Conservation (phyloP, 1,284 basidiomycete genomes). For the Cryptococcus deneoformans region DNA sequence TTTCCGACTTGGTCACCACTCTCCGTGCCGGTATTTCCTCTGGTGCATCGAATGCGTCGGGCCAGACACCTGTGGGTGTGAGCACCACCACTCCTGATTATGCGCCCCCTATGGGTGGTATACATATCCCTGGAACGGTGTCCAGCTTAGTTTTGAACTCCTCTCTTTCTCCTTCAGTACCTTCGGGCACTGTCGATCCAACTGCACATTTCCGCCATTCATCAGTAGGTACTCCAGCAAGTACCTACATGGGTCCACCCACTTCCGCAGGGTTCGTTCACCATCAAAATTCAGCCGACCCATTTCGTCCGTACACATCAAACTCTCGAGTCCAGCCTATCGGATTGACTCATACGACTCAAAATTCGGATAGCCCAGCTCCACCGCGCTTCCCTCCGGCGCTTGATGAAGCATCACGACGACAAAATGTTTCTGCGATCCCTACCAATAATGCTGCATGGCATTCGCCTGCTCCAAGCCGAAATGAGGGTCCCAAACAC, state of each 20-base stretch:
- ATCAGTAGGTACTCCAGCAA: not conserved
- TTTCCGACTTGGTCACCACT: slow-evolving; percentile 68
- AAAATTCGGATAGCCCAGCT: not conserved
- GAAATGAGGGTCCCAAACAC: not conserved
- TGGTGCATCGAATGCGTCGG: slow-evolving; percentile 24
- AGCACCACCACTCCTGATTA: slow-evolving; percentile 22
- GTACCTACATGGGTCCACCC: not conserved
- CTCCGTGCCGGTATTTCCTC: slow-evolving; percentile 33
- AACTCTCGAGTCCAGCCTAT: not conserved
- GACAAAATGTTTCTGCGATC: slow-evolving; percentile 2
- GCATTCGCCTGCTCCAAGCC: not conserved
- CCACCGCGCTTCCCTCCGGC: slow-evolving; percentile 2
- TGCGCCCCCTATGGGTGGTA: slow-evolving; percentile 6
- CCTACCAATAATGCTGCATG: not conserved
- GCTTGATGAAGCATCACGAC: slow-evolving; percentile 5
- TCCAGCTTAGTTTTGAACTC: not conserved
- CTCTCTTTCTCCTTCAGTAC: not conserved
- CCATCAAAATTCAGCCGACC: not conserved
- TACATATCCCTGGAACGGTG: not conserved
- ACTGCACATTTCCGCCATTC: not conserved
- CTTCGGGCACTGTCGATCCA: not conserved
- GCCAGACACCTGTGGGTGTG: slow-evolving; percentile 19
- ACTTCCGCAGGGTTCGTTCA: not conserved
- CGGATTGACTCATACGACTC: not conserved
- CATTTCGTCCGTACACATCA: slow-evolving; percentile 1